phyloP scores from a whole-genome alignment of 345 rosid genomes.

The Salix caprea region DNA sequence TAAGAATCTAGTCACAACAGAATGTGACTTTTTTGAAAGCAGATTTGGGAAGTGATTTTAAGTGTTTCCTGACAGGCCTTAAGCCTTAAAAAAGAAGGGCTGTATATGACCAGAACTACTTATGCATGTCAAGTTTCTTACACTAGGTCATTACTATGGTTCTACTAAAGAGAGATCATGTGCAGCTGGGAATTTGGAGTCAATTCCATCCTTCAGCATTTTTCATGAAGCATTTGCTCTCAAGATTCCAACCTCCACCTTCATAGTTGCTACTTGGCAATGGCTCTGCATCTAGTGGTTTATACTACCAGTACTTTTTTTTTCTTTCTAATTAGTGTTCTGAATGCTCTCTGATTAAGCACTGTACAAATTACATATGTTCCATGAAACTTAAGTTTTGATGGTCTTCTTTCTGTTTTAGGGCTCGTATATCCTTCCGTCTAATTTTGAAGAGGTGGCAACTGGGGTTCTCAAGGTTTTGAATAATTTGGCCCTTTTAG shows the following conservation, averaged over 20 bases:
- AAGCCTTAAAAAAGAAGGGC: background rate
- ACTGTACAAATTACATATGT: background rate
- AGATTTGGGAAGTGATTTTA: too few relatives aligned
- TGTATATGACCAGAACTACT: background rate
- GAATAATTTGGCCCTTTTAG: slow-evolving; percentile 66
- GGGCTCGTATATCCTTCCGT: slow-evolving; percentile 61
- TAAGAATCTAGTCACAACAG: too few relatives aligned
- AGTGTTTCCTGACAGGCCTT: background rate
- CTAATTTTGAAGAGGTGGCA: slow-evolving; percentile 73
- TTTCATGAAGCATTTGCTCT: too few relatives aligned
- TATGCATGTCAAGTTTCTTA: background rate
- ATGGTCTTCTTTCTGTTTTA: slow-evolving; percentile 20
- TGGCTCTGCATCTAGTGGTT: too few relatives aligned
- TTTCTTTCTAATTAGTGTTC: background rate
- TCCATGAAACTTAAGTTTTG: background rate
- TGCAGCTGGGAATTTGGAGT: too few relatives aligned
- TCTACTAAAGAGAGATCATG: too few relatives aligned
- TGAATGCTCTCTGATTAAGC: background rate
- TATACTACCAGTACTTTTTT: too few relatives aligned
- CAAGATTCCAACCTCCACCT: too few relatives aligned
- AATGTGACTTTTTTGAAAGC: too few relatives aligned
- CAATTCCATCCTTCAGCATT: too few relatives aligned
- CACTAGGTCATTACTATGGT: too few relatives aligned
- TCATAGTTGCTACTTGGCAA: too few relatives aligned
- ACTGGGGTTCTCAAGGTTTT: slow-evolving; percentile 69